Base-by-base conservation (phyloP, 2,329 filamentous ascomycete species). In the Tolypocladium ovalisporum region DNA sequence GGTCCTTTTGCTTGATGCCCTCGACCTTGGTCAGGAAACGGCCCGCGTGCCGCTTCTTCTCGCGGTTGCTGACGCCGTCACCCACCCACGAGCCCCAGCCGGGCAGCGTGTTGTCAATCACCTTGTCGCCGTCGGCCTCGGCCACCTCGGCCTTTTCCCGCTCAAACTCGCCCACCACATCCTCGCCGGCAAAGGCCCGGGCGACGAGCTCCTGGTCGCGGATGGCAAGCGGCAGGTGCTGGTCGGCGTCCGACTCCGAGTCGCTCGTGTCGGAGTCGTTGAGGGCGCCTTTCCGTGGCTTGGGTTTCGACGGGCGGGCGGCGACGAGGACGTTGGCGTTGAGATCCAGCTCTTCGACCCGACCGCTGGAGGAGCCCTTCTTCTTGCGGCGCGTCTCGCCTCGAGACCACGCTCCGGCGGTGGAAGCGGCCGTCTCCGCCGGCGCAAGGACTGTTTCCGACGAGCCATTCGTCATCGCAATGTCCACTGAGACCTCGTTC, bases 81-180 rank as follows among this genome's bases (percentile, higher is more conserved):
- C 94, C 94, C 6, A 88, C 82, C 94, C 94, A 97, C 66, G 80
- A 86, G 62, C 94, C 94, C 94, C 94, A 99, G 52, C 94, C 94
- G 0, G 91, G 91, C 7, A 99, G 79, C n/a, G 89, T 88, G 62
- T 87, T 88, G 69, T 93, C 90, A 35, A 91, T 75, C 57, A 90
- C 76, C 72, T 94, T 88, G 67, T 95, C 89, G 63, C 88, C 90
- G 70, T 97, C 91, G 22, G 89, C 88, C 35, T 83, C 80, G 22
- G 84, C 82, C 1, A 82, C 77, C 54, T 84, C 82, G 19, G 79
- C 80, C 74, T 97, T 97, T 68, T 97, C 92, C 40, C 79, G 79
- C 58, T 83, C 82, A 68, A 97, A 99, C 42, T 91, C 86, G 52
- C 82, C 83, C 10, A 88, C 84, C 1, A 95, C 89, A 68, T 96